A percentile compares a stretch with the other conserved stretches of the same genome.
Evolutionary conservation across 768 basidiomycete genomes (phyloP).

Genomic region (Hirschioporus abietinus): DNA sequence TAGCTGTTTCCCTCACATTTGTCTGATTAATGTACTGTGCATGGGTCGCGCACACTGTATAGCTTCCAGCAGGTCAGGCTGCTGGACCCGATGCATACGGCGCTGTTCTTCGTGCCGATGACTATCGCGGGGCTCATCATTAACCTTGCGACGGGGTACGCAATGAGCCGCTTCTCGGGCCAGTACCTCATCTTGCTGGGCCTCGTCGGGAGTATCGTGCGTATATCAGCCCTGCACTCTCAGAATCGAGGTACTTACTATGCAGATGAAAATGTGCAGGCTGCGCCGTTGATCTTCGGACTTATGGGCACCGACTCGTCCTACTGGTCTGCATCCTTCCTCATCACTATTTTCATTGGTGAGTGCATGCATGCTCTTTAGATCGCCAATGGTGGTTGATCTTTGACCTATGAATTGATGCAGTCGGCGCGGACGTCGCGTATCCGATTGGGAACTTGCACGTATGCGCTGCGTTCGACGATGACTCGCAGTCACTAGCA

Average conservation of each 20-base stretch:
- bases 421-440: conserved; percentile 24
- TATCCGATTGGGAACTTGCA: conserved; percentile 30
- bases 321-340: conserved; percentile 30
- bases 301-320: conserved; percentile 24
- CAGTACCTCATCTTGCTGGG: conserved; percentile 25
- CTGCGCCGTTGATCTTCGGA: conserved; percentile 27
- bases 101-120: conserved; percentile 29
- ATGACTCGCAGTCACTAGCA: conserved; percentile 29
- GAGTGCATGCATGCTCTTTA: neutral
- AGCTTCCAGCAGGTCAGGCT: conserved; percentile 29
- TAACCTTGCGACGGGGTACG: conserved; percentile 17
- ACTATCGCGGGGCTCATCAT: conserved; percentile 24
- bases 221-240: conserved; percentile 5
- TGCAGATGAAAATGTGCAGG: conserved; percentile 16
- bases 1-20: neutral
- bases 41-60: too few relatives aligned
- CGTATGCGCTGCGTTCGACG: conserved; percentile 24
- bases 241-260: neutral
- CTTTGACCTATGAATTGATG: neutral
- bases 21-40: neutral
- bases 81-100: conserved; percentile 26
- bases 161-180: conserved; percentile 24
- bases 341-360: conserved; percentile 25
- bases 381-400: neutral
- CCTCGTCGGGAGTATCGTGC: conserved; percentile 23